Evolutionary conservation across 1,139 yeast genomes (phyloP).

Genomic region (Magnusiomyces suaveolens): DNA sequence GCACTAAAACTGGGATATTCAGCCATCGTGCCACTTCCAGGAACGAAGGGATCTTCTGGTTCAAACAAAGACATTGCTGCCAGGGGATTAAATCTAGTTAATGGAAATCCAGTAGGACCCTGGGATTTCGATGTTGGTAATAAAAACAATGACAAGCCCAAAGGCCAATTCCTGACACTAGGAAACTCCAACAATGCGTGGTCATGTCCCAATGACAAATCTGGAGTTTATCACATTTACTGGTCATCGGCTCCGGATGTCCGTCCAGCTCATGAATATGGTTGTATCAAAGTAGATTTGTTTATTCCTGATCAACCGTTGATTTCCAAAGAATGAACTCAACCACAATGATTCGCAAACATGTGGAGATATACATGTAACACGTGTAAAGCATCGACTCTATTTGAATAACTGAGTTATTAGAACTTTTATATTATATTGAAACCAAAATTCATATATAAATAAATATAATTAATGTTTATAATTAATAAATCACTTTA

Average conservation of each 20-base stretch:
- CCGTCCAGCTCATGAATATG: slow-evolving; percentile 5
- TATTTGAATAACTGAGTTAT: no score
- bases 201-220: slow-evolving; percentile 8
- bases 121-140: slow-evolving; percentile 3
- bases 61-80: neutral
- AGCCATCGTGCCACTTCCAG: no score
- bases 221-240: slow-evolving; percentile 6
- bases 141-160: neutral
- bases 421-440: no score
- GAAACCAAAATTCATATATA: no score
- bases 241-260: slow-evolving; percentile 4
- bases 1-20: neutral
- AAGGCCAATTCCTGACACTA: slow-evolving; percentile 1
- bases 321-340: neutral
- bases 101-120: slow-evolving; percentile 3
- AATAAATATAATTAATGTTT: no score
- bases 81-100: neutral
- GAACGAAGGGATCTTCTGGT: no score
- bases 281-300: slow-evolving; percentile 10
- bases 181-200: slow-evolving; percentile 6
- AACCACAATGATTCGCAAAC: no score
- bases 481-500: no score
- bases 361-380: no score
- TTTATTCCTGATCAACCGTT: slow-evolving; percentile 2
- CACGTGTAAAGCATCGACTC: no score